Base-by-base conservation (phyloP, 116 monocot species). In the Trichopus zeylanicus region DNA sequence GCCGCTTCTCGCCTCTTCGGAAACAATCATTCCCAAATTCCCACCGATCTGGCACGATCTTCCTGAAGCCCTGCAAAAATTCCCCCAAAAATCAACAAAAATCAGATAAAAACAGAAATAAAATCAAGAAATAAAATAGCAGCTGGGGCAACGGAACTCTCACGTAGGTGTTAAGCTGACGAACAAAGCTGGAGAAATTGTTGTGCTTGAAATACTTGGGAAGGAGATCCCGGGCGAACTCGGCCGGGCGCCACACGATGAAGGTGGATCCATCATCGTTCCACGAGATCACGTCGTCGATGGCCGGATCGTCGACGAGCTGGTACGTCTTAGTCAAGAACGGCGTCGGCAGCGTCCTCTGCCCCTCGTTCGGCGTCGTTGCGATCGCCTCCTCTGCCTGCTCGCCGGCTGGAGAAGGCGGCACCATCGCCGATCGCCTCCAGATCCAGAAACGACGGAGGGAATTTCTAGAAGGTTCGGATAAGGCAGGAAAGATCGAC, bases 151-250 rank as follows among this genome's bases (percentile, higher is more conserved):
- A 6, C 3, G 13, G 4, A 15, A 15, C n/a, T n/a, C 46, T 42
- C 39, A 89, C 84, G 64, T 92, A 92, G 58, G 92, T 92, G 71
- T 92, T 92, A 65, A 92, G 81, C 65, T 92, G 92, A 49, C 92
- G 77, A 39, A 87, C 92, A 68, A 92, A 92, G 66, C 78, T 78
- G 66, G 92, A 87, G 92, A 87, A 92, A 68, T 92, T 92, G 71
- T 87, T 87, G 78, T 92, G 92, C 81, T 92, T 92, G 78, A 87
- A 92, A 56, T 76, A 76, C 31, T 79, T 77, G 18, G 51, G 55
- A 10, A 65, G 37, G 28, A 55, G 38, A 38, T 52, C 71, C 15
- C 82, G 66, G 18, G 90, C 85, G 61, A 90, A 82, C 56, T 78
- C 77, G 32, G 61, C 62, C 25, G 77, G 77, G 29, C 67, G 67